phyloP scores from a whole-genome alignment of 2,329 filamentous ascomycete genomes.

The Beauveria pseudobassiana region DNA sequence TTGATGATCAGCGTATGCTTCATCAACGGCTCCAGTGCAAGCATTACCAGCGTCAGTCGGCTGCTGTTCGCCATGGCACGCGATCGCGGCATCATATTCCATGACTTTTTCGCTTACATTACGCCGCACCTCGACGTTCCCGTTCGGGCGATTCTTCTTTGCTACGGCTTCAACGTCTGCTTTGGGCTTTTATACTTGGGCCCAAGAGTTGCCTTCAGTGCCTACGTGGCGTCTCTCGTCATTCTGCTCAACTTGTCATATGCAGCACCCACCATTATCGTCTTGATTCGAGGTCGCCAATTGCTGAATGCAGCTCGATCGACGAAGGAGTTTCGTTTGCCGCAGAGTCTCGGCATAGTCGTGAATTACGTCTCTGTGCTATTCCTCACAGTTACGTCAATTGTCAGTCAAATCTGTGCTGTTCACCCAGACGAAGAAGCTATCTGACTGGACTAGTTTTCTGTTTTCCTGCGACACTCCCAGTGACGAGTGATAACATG shows the following conservation, averaged over 20 bases:
- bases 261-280: conserved; percentile 31
- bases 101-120: conserved; percentile 28
- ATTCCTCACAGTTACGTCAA: conserved; percentile 32
- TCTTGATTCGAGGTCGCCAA: conserved; percentile 30
- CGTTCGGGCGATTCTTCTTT: conserved; percentile 31
- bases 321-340: conserved; percentile 23
- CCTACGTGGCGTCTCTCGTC: conserved; percentile 37
- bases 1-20: conserved; percentile 36
- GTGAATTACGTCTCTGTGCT: conserved; percentile 26
- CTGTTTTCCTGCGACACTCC: conserved; percentile 23
- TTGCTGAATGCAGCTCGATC: conserved; percentile 20
- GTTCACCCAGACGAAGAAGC: background rate
- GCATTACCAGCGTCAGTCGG: conserved; percentile 34
- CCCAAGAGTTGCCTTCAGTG: conserved; percentile 38
- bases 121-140: conserved; percentile 33
- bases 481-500: conserved; percentile 23
- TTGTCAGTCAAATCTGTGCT: conserved; percentile 18
- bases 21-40: conserved; percentile 37
- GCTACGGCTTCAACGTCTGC: conserved; percentile 35
- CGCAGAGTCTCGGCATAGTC: conserved; percentile 19
- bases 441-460: conserved; percentile 20
- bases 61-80: conserved; percentile 39
- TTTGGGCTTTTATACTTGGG: conserved; percentile 40
- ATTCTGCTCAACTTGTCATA: conserved; percentile 40
- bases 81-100: conserved; percentile 31